These are phyloP conservation scores for Nicotiana knightiana DNA, from an alignment of 257 asterid species.

Conservation along the genomic window DNA sequence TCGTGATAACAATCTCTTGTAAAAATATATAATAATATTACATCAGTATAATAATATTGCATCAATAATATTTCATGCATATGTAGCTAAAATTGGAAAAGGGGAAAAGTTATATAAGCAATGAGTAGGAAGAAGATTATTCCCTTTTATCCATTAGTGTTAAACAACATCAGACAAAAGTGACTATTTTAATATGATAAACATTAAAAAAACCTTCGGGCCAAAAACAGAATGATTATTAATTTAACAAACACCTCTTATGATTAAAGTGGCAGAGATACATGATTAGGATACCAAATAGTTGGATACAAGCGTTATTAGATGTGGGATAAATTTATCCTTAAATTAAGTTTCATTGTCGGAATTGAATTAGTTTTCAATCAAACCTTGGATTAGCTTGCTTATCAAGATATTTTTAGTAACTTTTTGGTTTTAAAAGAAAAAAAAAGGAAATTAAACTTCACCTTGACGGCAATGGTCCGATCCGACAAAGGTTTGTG, in stretches of 20 bases:
- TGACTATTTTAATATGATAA: not conserved
- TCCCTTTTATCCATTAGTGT: not conserved
- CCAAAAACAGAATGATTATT: not conserved
- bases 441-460: too few relatives aligned
- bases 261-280: not conserved
- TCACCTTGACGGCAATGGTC: too few relatives aligned
- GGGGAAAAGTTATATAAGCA: not conserved
- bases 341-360: not conserved
- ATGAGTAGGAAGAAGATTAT: not conserved
- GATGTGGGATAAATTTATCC: not conserved
- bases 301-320: not conserved
- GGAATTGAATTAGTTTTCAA: not conserved
- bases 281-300: constrained; percentile 22
- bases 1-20: too few relatives aligned
- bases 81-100: not conserved
- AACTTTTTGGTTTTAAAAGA: too few relatives aligned
- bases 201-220: not conserved
- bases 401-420: not conserved
- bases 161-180: not conserved
- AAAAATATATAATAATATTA: too few relatives aligned
- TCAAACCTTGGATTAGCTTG: not conserved
- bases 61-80: not conserved
- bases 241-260: not conserved
- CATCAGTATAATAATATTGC: too few relatives aligned
- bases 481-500: too few relatives aligned